Percentiles rank a stretch among this genome's conserved stretches.
phyloP scores from a whole-genome alignment of 148 eudicot species.

The Rhododendron vialii region DNA sequence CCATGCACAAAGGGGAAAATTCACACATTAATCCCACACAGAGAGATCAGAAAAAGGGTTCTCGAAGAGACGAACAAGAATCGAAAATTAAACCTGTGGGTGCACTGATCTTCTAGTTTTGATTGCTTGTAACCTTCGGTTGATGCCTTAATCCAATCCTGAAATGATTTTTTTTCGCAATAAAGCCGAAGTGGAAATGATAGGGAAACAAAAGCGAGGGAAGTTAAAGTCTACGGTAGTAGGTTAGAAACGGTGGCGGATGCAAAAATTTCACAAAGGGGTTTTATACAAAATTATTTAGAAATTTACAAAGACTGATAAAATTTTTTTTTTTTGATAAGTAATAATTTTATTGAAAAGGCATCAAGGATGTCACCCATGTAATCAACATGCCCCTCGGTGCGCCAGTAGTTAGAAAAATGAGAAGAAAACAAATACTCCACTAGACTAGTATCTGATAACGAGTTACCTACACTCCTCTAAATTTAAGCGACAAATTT shows the following conservation, averaged over 20 bases:
- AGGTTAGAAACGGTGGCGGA: neutral
- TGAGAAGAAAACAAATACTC: neutral
- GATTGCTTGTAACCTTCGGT: conserved; percentile 38
- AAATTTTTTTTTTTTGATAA: too few species aligned
- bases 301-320: neutral
- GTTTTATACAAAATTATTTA: neutral
- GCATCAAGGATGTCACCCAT: too few species aligned
- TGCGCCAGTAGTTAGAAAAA: neutral
- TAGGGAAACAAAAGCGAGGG: neutral
- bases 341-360: too few species aligned
- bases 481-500: neutral
- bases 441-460: neutral
- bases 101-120: conserved; percentile 48
- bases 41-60: neutral
- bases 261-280: neutral
- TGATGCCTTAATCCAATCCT: conserved; percentile 36
- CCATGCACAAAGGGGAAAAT: neutral
- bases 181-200: neutral
- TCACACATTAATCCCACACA: neutral
- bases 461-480: neutral
- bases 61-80: neutral
- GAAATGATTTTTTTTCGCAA: neutral
- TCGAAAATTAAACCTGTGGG: conserved; percentile 20
- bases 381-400: neutral
- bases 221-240: neutral